A percentile compares a stretch with the other conserved stretches of the same genome.
Evolutionary conservation across 331 rosid species (phyloP).

Genomic region (Erythrophleum ivorense): DNA sequence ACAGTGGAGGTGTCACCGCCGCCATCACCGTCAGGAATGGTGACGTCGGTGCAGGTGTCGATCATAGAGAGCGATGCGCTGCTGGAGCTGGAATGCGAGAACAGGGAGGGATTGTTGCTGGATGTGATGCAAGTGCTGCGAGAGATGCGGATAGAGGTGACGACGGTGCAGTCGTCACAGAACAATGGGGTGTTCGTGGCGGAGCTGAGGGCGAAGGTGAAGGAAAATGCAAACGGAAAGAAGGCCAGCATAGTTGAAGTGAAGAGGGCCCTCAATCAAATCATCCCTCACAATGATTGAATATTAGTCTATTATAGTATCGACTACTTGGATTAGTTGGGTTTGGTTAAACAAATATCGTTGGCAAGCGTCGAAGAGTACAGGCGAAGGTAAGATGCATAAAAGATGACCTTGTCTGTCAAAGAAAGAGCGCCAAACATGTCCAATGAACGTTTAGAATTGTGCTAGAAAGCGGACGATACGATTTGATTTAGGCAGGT

Average conservation of each 20-base stretch:
- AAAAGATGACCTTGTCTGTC: neutral
- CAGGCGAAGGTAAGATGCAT: neutral
- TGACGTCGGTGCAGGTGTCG: slow-evolving; percentile 75
- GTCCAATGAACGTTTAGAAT: neutral
- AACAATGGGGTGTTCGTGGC: slow-evolving; percentile 70
- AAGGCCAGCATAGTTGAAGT: slow-evolving; percentile 89
- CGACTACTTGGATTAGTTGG: neutral
- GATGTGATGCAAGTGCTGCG: slow-evolving; percentile 77
- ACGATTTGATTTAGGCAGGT: neutral
- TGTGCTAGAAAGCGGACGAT: neutral
- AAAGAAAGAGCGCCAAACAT: neutral
- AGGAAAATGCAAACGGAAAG: slow-evolving; percentile 69
- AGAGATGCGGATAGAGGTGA: slow-evolving; percentile 74
- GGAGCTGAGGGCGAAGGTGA: slow-evolving; percentile 84
- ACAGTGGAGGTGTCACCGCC: slow-evolving; percentile 30
- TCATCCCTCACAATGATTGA: slow-evolving; percentile 66
- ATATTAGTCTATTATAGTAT: neutral
- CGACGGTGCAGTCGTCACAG: slow-evolving; percentile 68
- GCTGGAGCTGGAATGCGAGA: slow-evolving; percentile 81
- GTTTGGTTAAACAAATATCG: neutral
- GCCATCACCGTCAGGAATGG: neutral
- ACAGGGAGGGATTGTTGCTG: slow-evolving; percentile 82
- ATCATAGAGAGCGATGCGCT: slow-evolving; percentile 86
- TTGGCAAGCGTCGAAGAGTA: neutral
- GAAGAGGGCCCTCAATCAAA: slow-evolving; percentile 82